These are phyloP conservation scores for Groenewaldozyma salmanticensis DNA, from an alignment of 805 yeast genomes.

Conservation along the genomic window DNA sequence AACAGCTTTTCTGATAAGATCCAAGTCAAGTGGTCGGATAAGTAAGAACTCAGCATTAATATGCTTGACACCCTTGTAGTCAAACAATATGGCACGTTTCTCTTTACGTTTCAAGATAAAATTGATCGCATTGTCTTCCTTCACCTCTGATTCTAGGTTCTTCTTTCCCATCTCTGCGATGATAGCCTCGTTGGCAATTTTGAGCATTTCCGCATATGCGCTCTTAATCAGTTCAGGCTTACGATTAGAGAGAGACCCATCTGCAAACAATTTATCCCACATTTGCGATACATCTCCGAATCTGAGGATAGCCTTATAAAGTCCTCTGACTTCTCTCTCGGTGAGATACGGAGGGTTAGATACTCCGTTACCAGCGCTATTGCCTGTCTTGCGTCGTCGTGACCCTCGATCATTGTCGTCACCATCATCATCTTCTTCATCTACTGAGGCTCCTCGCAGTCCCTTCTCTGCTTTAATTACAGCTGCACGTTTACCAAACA, in stretches of 20 bases:
- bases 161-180: conserved; percentile 45
- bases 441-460: conserved; percentile 33
- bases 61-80: conserved; percentile 76
- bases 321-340: conserved; percentile 78
- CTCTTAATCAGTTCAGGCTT: conserved; percentile 69
- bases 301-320: conserved; percentile 73
- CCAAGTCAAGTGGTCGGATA: conserved; percentile 79
- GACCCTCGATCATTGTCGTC: conserved; percentile 24
- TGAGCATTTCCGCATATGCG: conserved; percentile 65
- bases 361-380: conserved; percentile 27
- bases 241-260: conserved; percentile 80
- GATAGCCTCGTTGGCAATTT: conserved; percentile 46
- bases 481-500: conserved; percentile 73
- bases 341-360: conserved; percentile 50
- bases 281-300: conserved; percentile 67
- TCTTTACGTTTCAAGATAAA: conserved; percentile 49
- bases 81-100: conserved; percentile 82
- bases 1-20: conserved; percentile 45
- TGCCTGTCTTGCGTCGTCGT: conserved; percentile 31
- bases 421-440: conserved; percentile 32
- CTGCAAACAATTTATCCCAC: conserved; percentile 82
- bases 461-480: conserved; percentile 40
- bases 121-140: conserved; percentile 13
- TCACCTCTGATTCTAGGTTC: conserved; percentile 19
- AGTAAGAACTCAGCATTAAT: conserved; percentile 83